Base-by-base conservation (phyloP, 2,329 filamentous ascomycete genomes). In the Venturia aucupariae region DNA sequence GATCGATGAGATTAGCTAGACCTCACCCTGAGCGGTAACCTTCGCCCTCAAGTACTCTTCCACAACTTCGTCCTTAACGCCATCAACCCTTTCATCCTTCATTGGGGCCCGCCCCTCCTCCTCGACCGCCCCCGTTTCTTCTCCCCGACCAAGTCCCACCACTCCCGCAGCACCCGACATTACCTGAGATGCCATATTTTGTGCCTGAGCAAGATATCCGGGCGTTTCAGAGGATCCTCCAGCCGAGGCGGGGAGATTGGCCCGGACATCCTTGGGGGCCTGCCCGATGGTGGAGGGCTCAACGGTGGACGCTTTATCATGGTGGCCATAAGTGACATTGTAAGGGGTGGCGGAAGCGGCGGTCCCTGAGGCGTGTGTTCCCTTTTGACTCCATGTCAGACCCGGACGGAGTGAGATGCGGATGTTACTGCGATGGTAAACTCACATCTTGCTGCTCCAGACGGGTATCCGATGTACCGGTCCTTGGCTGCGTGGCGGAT, bases 221-320 rank as follows among this genome's bases (percentile, higher is more conserved):
- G 73, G 72, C 8, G 71, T 65, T 1, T 69, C 68, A 44, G 76
- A 71, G 61, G 73, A 38, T 38, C 35, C 35, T 38, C 11, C 70
- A 11, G 71, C 70, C 10, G 65, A 35, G 6, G 13, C n/a, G 39
- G 27, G 39, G 30, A 55, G 68, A 61, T 71, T 70, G 3, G 77
- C 69, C 0, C 76, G 72, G 51, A 57, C 51, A 41, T 80, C 78
- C 69, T 81, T 81, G 10, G 78, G 76, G 60, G 78, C 79, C 68
- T 81, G 79, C 3, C 79, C 78, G 32, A 81, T 74, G 13, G 79
- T 81, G 62, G 70, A 70, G 17, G 79, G 77, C 67, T 81, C 79
- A 74, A 81, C 79, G 6, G 78, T 75, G 10, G 73, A 71, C 17
- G 76, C 77, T 68, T 76, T 77, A 65, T 79, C 77, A 61, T 79